Conservation (phyloP, 2,329 filamentous ascomycete genomes). For the Rhinocladiella similis region DNA sequence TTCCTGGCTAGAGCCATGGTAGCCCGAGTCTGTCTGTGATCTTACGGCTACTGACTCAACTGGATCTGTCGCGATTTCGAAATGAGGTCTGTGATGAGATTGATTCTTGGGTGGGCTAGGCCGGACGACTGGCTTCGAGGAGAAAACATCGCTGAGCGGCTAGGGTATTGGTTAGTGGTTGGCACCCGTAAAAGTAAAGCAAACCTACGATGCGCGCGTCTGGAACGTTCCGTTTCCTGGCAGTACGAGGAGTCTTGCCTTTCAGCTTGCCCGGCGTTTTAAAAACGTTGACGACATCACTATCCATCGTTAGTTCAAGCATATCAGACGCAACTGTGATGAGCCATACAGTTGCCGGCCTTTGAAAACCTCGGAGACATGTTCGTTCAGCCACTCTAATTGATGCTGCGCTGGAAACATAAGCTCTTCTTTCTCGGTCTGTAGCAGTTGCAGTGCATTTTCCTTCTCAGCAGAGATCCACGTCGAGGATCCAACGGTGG, state of each 20-base stretch:
- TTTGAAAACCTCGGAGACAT: constrained; percentile 93
- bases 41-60: constrained; percentile 35
- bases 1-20: constrained; percentile 47
- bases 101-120: constrained; percentile 36
- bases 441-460: constrained; percentile 72
- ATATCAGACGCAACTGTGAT: constrained; percentile 20
- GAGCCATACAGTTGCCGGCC: constrained; percentile 76
- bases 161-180: constrained; percentile 29
- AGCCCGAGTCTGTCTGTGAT: constrained; percentile 49
- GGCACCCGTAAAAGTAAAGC: background rate
- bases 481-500: constrained; percentile 72
- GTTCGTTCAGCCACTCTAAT: constrained; percentile 96
- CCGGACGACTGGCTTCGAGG: constrained; percentile 38
- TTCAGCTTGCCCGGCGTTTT: constrained; percentile 61
- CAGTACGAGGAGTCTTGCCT: constrained; percentile 50
- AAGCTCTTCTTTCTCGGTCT: constrained; percentile 88
- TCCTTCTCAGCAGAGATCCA: constrained; percentile 86
- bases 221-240: constrained; percentile 43
- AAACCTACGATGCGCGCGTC: constrained; percentile 46
- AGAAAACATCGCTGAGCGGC: constrained; percentile 51
- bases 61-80: constrained; percentile 31
- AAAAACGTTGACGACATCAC: constrained; percentile 91
- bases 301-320: constrained; percentile 39
- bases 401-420: constrained; percentile 90
- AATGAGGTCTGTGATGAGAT: constrained; percentile 38